These are phyloP conservation scores for Smittium culicis DNA, from an alignment of 371 early-diverging fungal species.

Conservation along the genomic window DNA sequence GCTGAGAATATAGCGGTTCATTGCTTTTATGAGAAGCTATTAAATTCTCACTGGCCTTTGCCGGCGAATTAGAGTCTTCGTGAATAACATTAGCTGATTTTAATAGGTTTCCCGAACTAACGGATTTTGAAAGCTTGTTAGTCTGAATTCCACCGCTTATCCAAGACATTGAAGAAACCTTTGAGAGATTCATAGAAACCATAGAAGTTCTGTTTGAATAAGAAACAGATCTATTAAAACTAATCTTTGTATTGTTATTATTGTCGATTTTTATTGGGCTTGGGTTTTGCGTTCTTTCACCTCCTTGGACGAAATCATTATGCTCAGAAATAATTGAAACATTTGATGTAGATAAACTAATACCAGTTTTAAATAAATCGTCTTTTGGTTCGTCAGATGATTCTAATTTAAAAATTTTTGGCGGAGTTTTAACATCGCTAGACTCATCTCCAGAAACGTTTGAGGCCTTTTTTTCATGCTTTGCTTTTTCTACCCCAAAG, in stretches of 20 bases:
- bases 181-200: conserved; percentile 18
- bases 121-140: conserved; percentile 13
- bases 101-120: conserved; percentile 18
- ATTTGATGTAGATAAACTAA: background rate
- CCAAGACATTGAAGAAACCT: conserved; percentile 17
- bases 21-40: background rate
- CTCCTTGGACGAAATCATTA: background rate
- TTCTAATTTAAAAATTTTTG: background rate
- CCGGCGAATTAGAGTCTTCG: background rate
- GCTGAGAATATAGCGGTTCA: too few relatives aligned
- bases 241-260: conserved; percentile 35
- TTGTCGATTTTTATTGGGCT: conserved; percentile 16
- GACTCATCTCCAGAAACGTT: background rate
- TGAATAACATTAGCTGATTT: background rate
- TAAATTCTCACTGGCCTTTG: background rate
- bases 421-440: background rate
- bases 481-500: background rate
- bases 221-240: conserved; percentile 33
- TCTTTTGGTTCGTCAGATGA: background rate
- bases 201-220: conserved; percentile 19
- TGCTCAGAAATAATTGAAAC: background rate
- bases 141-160: conserved; percentile 13
- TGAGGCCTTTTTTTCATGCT: background rate
- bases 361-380: background rate
- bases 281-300: background rate